Conservation (phyloP, 331 rosid species). For the Stylosanthes scabra region DNA sequence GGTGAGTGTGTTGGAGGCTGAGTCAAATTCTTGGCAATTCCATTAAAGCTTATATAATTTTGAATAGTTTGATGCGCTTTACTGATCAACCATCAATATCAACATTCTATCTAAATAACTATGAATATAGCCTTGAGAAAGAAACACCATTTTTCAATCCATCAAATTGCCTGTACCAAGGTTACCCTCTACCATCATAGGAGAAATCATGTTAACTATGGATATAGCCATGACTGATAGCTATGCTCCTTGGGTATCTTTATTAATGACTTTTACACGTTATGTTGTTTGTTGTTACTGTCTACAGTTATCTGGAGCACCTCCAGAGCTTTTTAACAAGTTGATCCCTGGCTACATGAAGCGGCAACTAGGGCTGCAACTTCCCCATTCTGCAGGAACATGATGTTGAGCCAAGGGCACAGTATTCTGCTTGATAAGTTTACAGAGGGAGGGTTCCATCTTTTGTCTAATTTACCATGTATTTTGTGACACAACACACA, state of each 20-base stretch:
- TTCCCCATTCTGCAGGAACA: constrained; percentile 56
- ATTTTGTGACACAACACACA: too few relatives aligned
- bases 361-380: too few relatives aligned
- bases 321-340: constrained; percentile 68
- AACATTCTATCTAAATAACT: constrained; percentile 3
- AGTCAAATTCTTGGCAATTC: constrained; percentile 11
- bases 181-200: too few relatives aligned
- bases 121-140: constrained; percentile 3
- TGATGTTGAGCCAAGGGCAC: constrained; percentile 37
- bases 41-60: background rate
- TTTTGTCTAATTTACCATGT: too few relatives aligned
- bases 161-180: too few relatives aligned
- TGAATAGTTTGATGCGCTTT: too few relatives aligned
- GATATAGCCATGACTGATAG: background rate
- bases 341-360: constrained; percentile 76
- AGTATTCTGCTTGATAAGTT: constrained; percentile 36
- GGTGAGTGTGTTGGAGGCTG: constrained; percentile 43
- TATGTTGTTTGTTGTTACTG: background rate
- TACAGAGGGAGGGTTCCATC: too few relatives aligned
- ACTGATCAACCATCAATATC: too few relatives aligned
- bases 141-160: too few relatives aligned
- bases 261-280: background rate
- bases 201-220: too few relatives aligned
- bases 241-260: constrained; percentile 8
- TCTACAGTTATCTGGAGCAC: constrained; percentile 60